Evolutionary conservation across 2,329 filamentous ascomycete species (phyloP).

Genomic region (Lasiodiplodia hormozganensis): DNA sequence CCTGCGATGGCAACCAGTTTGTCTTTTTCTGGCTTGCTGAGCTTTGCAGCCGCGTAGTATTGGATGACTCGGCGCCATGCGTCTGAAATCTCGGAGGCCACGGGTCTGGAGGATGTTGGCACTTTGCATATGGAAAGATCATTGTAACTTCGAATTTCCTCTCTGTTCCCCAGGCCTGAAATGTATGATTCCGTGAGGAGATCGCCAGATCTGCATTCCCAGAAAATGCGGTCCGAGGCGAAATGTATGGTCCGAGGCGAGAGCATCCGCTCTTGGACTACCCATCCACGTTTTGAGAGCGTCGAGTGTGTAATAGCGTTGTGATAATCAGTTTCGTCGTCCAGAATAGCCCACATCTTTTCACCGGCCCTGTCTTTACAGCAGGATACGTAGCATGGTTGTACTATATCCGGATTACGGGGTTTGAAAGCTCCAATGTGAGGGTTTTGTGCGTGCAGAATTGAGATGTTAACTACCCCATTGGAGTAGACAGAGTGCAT

Average conservation of each 20-base stretch:
- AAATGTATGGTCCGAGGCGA: neutral
- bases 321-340: neutral
- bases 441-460: neutral
- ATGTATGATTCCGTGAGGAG: neutral
- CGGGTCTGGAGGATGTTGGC: no score
- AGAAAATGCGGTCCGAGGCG: neutral
- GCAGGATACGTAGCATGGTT: neutral
- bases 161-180: no score
- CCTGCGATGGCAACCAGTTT: no score
- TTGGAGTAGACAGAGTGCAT: neutral
- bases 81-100: no score
- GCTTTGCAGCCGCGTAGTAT: no score
- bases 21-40: no score
- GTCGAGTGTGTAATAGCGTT: neutral
- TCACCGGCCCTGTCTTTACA: fast-evolving
- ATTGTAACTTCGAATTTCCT: fast-evolving
- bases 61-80: no score
- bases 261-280: neutral
- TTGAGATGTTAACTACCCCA: neutral
- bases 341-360: neutral
- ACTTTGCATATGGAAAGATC: no score
- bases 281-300: neutral
- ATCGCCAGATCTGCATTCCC: neutral
- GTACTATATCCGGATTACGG: neutral
- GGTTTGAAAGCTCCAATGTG: neutral